Base-by-base conservation (phyloP, 306 rosid species). In the Chamaecrista fasciculata region DNA sequence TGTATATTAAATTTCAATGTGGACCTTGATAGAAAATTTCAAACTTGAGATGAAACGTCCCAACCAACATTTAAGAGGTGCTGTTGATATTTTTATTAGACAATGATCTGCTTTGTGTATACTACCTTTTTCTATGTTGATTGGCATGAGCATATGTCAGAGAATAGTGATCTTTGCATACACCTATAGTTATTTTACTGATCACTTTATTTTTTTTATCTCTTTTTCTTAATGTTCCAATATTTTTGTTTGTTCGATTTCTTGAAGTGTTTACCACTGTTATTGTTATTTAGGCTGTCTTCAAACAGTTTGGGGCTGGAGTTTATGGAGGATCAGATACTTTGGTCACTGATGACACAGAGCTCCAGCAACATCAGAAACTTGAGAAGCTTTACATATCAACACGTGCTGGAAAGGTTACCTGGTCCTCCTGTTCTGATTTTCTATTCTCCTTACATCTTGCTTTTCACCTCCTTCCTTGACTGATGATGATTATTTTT, bases 351-450 rank as follows among this genome's bases (percentile, higher is more conserved):
- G 96, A 94, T 75, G 95, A 86, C 77, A 76, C 74, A 65, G 98
- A 94, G 78, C 88, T 90, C 51, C 85, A 76, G 36, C 97, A 82
- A 52, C 98, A 94, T 81, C 98, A 90, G 78, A 94, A 78, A 82
- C 98, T 94, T 72, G 98, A 94, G 80, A 90, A 85, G 80, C 97
- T 94, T 67, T 90, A 94, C 82, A 82, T 94, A 79, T 94, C 98
- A 63, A 94, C 98, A 53, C 98, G 98, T 42, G 97, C 92, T 19
- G 97, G 90, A 79, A 94, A 94, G 98, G 98, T 94, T 56, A 66
- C 67, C 44, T 76, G 74, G 33, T 78, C 80, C 61, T 69, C 31
- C 66, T 66, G 14, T 76, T 67, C 69, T 24, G 44, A 58, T 40
- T 26, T 42, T 73, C 43, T 29, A 39, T 24, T 63, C 40, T 75